Base-by-base conservation (phyloP, 345 rosid genomes). In the Gossypioides kirkii region DNA sequence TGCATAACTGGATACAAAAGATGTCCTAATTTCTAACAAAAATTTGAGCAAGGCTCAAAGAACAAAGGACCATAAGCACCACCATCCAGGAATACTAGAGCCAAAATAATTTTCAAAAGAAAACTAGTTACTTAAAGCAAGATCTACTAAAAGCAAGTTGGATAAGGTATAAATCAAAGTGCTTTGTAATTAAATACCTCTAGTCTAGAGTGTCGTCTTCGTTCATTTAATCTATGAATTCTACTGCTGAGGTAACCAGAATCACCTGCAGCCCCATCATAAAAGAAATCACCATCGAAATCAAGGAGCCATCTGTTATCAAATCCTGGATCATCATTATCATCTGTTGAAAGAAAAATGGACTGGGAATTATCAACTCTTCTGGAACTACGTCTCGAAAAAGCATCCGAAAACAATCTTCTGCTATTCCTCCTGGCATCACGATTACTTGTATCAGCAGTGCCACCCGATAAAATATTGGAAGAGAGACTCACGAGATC, bases 401-500 rank as follows among this genome's bases (percentile, higher is more conserved):
- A 81, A 58, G 88, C 87, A 81, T 86, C 90, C 84, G 88, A 82
- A 73, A 87, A 88, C 60, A 84, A 71, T 73, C 89, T 80, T 74
- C 88, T 80, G 64, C 81, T 75, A 72, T 79, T 84, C 76, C 90
- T 82, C 73, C 90, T 81, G 46, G 76, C 77, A 41, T 85, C 89
- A 68, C 66, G 84, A 69, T 52, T 70, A 74, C 80, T 65, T 69
- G 80, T 59, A 73, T 82, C 89, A 77, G 74, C 77, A 75, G 59
- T 82, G 69, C 73, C 65, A 53, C 75, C 65, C 49, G 91, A 81
- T 59, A 80, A 73, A 61, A 69, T 74, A 78, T 80, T 73, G 64
- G 94, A 86, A 45, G 92, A 84, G 71, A 86, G 81, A 67, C 88
- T 83, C 59, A 90, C 84, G 36, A 84, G 82, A 71, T 84, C 90